Evolutionary conservation across 2,329 filamentous ascomycete genomes (phyloP).

Genomic region (Epichloe brachyelytri): DNA sequence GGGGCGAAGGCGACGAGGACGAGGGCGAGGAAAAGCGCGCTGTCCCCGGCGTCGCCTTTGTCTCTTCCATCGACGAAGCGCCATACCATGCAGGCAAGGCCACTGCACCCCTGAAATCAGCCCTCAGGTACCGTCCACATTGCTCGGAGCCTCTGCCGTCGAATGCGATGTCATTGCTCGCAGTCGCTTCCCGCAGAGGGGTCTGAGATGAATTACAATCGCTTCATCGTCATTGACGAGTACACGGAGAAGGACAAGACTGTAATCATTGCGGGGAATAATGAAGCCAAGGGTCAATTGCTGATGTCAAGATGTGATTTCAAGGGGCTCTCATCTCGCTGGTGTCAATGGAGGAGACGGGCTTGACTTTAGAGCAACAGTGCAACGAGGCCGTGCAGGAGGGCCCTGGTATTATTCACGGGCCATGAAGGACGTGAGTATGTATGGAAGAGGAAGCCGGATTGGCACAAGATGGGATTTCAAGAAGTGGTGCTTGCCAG

Average conservation of each 20-base stretch:
- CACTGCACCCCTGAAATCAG: background rate
- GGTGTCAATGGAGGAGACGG: background rate
- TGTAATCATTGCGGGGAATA: background rate
- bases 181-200: background rate
- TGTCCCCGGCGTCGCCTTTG: background rate
- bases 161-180: background rate
- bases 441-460: too few species aligned
- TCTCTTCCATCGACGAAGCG: background rate
- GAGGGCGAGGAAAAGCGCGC: background rate
- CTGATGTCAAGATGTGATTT: background rate
- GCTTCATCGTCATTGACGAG: background rate
- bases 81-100: slow-evolving; percentile 1
- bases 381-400: background rate
- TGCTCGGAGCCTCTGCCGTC: background rate
- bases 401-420: background rate
- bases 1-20: background rate
- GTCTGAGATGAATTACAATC: background rate
- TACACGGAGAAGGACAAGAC: background rate
- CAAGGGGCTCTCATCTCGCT: background rate
- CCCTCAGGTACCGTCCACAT: background rate
- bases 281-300: background rate
- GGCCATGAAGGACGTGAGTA: background rate
- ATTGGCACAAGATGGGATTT: too few species aligned
- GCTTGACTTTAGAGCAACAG: background rate
- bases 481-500: too few species aligned